Percentiles rank a stretch among this genome's conserved stretches.
Conservation (phyloP, 495 filamentous ascomycete genomes). For the Talaromyces ruber region DNA sequence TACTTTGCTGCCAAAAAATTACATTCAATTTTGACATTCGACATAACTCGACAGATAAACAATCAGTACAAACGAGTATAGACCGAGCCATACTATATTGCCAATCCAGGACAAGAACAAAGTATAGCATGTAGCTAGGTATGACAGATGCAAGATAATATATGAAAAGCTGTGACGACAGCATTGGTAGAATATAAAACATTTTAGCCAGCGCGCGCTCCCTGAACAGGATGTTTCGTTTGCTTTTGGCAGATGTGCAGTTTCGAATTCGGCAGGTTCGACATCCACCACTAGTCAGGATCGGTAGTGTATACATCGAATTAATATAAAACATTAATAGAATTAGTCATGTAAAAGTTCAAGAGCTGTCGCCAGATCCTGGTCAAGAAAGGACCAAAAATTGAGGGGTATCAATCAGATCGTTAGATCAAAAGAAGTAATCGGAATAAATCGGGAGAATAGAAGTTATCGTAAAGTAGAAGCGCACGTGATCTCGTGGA, state of each 20-base stretch:
- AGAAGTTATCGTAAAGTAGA: not conserved
- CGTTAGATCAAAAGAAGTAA: conserved; percentile 7
- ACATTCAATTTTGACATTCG: not conserved
- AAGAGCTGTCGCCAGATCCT: conserved; percentile 5
- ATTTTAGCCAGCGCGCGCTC: not conserved
- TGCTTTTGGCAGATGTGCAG: not conserved
- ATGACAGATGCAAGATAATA: not conserved
- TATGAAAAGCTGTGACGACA: not conserved
- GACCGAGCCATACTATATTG: not conserved
- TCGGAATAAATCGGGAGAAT: not conserved
- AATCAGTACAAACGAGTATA: not conserved
- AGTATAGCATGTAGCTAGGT: not conserved
- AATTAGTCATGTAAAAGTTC: not conserved
- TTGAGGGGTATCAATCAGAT: conserved; percentile 7
- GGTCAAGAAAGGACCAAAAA: not conserved
- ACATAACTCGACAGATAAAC: not conserved
- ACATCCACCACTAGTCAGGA: not conserved
- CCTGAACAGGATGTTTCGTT: not conserved
- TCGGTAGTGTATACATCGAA: conserved; percentile 2
- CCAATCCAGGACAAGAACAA: not conserved
- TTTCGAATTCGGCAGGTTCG: not conserved
- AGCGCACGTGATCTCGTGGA: conserved; percentile 7
- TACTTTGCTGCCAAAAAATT: not conserved
- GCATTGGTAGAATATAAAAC: not conserved
- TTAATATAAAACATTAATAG: conserved; percentile 5